Base-by-base conservation (phyloP, 2,329 filamentous ascomycete species). In the Sporothrix phasma region DNA sequence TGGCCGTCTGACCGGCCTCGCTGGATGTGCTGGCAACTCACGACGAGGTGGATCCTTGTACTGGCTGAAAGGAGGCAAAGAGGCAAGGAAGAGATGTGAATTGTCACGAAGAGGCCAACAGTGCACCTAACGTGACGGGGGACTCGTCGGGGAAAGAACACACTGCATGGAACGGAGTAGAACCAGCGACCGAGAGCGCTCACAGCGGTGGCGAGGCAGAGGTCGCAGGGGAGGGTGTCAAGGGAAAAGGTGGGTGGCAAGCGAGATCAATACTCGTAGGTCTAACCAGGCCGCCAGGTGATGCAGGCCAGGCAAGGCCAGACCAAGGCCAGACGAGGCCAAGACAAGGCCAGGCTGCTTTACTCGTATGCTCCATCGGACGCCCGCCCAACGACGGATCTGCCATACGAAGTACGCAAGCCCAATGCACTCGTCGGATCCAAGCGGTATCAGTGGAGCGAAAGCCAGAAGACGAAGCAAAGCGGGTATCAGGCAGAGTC, bases 161-260 rank as follows among this genome's bases (percentile, higher is more conserved):
- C 19, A 47, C 17, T 31, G 41, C 39, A 26, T 31, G 24, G 43
- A 61, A 31, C 31, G 59, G 58, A 51, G 45, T 13, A 26, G 34
- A 39, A 7, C 13, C 51, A 56, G 51, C 29, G 31, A 39, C n/a
- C 31, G 22, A 56, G 51, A 24, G 19, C 34, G 31, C 31, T 56
- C 39, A 58, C n/a, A 58, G 22, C 29, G 54, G 54, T 58, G 54
- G 54, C 54, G 54, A 37, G 54, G 54, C 54, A 43, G 43, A n/a
- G n/a, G n/a, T n/a, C n/a, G 41, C 34, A 41, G 8, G 15, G 37
- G 34, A 31, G 19, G 11, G 37, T 58, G 10, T 29, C 5, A 17
- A 4, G 37, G 13, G 24, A 41, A 29, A n/a, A 22, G 22, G 19
- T 19, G 13, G 19, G 54, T 58, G 54, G 54, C 54, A 15, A 58